phyloP scores from a whole-genome alignment of 2,329 filamentous ascomycete species.

The Blumeria graminis region DNA sequence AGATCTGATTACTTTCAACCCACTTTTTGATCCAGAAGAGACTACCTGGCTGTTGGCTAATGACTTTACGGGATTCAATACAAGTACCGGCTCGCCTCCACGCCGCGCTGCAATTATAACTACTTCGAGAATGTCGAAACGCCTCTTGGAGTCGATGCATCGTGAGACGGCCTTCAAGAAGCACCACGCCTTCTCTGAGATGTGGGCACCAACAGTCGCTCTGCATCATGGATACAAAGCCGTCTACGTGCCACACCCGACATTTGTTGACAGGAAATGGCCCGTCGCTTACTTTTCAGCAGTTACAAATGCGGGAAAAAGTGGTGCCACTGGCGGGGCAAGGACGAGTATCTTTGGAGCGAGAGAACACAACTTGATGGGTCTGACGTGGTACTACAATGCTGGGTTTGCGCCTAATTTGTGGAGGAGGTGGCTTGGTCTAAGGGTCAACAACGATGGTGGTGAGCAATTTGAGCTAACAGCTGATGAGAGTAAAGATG shows the following conservation, averaged over 20 bases:
- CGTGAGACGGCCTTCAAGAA: slow-evolving; percentile 64
- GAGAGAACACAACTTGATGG: slow-evolving; percentile 68
- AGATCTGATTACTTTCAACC: slow-evolving; percentile 77
- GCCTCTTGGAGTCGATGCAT: slow-evolving; percentile 71
- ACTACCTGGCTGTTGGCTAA: slow-evolving; percentile 66
- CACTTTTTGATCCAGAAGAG: slow-evolving; percentile 70
- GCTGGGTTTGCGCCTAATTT: slow-evolving; percentile 59
- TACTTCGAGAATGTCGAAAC: slow-evolving; percentile 57
- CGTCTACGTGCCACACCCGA: slow-evolving; percentile 70
- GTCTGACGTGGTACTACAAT: slow-evolving; percentile 82
- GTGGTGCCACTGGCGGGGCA: slow-evolving; percentile 50
- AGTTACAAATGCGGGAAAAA: slow-evolving; percentile 57
- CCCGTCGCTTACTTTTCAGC: slow-evolving; percentile 52
- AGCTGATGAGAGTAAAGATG: slow-evolving; percentile 20
- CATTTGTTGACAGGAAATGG: slow-evolving; percentile 76
- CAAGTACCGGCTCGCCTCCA: slow-evolving; percentile 34
- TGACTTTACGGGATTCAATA: slow-evolving; percentile 69
- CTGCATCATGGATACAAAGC: slow-evolving; percentile 85
- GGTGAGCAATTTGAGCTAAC: slow-evolving; percentile 52
- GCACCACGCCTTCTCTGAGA: slow-evolving; percentile 82
- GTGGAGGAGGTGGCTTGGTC: slow-evolving; percentile 68
- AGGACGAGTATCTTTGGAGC: slow-evolving; percentile 55
- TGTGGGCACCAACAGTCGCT: slow-evolving; percentile 78
- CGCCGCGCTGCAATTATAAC: slow-evolving; percentile 78
- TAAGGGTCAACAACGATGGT: slow-evolving; percentile 54